Percentiles rank a stretch among this genome's conserved stretches.
Conservation (phyloP, 805 yeast species). For the Lipomyces mesembrius region DNA sequence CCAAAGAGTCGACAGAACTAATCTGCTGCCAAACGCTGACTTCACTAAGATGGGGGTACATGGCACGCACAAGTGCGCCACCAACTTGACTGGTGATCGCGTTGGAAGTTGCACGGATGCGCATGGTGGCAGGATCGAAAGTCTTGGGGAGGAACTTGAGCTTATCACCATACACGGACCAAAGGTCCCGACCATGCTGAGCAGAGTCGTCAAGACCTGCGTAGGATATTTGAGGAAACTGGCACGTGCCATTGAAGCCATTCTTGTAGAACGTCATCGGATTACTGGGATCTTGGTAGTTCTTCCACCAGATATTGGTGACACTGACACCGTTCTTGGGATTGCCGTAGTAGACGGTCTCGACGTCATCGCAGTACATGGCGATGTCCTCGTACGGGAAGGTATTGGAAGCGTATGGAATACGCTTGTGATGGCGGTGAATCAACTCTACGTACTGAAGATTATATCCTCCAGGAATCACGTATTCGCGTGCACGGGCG, state of each 20-base stretch:
- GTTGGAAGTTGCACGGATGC: conserved; percentile 50
- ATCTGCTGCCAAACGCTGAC: conserved; percentile 46
- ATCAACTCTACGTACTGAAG: conserved; percentile 48
- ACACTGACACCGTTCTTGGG: conserved; percentile 34
- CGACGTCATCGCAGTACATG: conserved; percentile 44
- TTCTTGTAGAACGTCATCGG: conserved; percentile 41
- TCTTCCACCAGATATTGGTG: conserved; percentile 35
- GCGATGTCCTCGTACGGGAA: conserved; percentile 46
- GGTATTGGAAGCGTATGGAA: conserved; percentile 48
- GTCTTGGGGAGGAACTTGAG: conserved; percentile 47
- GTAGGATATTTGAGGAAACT: conserved; percentile 50
- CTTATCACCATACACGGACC: conserved; percentile 47
- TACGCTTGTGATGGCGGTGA: conserved; percentile 54
- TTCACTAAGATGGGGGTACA: conserved; percentile 46
- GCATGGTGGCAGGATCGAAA: conserved; percentile 44
- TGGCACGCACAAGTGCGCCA: conserved; percentile 47
- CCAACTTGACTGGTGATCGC: conserved; percentile 51
- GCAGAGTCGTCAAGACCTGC: conserved; percentile 51
- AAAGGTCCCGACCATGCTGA: conserved; percentile 50
- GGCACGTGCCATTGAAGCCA: conserved; percentile 47
- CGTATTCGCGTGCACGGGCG: conserved; percentile 46
- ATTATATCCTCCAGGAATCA: conserved; percentile 29
- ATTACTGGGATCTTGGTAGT: conserved; percentile 42
- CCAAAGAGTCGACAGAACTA: conserved; percentile 47
- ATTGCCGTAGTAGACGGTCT: conserved; percentile 42